Conservation (phyloP, 2,329 filamentous ascomycete species). For the Escovopsis weberi region DNA sequence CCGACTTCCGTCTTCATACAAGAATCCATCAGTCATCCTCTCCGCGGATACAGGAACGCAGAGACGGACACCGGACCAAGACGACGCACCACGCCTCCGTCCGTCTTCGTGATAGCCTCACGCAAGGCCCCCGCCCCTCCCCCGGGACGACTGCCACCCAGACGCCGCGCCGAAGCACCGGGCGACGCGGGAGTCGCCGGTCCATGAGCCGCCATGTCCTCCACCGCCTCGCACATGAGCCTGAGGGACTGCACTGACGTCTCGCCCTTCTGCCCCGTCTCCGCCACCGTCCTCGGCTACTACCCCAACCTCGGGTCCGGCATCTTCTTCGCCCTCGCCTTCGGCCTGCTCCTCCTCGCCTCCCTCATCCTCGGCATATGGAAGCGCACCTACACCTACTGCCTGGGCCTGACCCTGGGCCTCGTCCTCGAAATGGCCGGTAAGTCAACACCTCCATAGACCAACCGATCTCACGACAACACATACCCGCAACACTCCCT, state of each 20-base stretch:
- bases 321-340: conserved; percentile 36
- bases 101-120: too few species aligned
- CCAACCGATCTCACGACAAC: neutral
- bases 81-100: too few species aligned
- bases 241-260: conserved; percentile 21
- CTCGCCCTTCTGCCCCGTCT: conserved; percentile 32
- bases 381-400: conserved; percentile 42
- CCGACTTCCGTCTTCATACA: too few species aligned
- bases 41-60: too few species aligned
- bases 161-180: too few species aligned
- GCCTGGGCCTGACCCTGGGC: conserved; percentile 32
- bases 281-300: conserved; percentile 39
- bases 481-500: neutral
- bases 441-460: conserved; percentile 13
- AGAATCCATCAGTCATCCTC: too few species aligned
- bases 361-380: conserved; percentile 29
- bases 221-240: neutral
- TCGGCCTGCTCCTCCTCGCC: conserved; percentile 28
- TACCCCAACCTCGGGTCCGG: conserved; percentile 41
- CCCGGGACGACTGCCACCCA: too few species aligned
- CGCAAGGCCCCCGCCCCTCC: too few species aligned
- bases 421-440: conserved; percentile 36
- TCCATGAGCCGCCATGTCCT: neutral
- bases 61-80: too few species aligned
- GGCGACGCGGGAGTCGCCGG: too few species aligned